phyloP scores from a whole-genome alignment of 2,329 filamentous ascomycete genomes.

The Penicillium sp. region DNA sequence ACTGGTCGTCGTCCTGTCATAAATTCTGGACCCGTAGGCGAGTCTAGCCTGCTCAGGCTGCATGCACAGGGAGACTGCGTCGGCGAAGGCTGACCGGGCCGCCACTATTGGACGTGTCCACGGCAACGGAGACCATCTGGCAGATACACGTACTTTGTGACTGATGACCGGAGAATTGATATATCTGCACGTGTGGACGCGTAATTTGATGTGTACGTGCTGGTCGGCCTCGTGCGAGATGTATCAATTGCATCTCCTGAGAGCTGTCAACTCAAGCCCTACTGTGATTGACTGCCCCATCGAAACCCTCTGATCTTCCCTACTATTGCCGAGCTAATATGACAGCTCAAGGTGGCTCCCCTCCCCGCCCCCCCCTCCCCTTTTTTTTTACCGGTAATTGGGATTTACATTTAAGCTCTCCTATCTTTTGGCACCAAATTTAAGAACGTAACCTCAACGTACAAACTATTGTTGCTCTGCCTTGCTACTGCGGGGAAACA shows the following conservation, averaged over 20 bases:
- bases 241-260: background rate
- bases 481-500: background rate
- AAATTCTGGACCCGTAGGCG: background rate
- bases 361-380: background rate
- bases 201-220: background rate
- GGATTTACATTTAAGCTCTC: background rate
- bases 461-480: background rate
- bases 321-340: slow-evolving; percentile 5
- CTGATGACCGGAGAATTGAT: background rate
- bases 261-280: slow-evolving; percentile 12
- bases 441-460: background rate
- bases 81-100: background rate
- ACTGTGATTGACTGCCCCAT: slow-evolving; percentile 8
- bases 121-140: background rate
- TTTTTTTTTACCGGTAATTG: background rate
- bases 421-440: background rate
- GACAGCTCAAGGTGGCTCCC: background rate
- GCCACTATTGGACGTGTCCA: background rate
- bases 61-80: background rate
- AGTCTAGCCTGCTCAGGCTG: background rate
- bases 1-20: background rate
- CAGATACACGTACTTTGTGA: background rate
- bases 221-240: background rate
- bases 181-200: background rate
- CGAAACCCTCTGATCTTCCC: background rate